Percentiles rank a stretch among this genome's conserved stretches.
phyloP scores from a whole-genome alignment of 768 basidiomycete species.

The Hydnomerulius pinastri region DNA sequence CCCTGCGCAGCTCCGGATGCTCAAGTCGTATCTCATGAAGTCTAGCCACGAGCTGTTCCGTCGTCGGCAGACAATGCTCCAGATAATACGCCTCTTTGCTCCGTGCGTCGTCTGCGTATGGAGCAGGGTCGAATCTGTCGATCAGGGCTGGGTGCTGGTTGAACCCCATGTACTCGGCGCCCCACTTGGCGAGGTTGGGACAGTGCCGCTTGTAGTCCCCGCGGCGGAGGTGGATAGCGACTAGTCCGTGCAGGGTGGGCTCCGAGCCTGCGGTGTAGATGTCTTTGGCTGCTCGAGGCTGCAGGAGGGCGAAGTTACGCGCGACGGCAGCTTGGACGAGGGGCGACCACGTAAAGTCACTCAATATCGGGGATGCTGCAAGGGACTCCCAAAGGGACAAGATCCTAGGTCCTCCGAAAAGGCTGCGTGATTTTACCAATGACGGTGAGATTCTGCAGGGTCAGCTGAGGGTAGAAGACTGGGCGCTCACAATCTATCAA shows the following conservation, averaged over 20 bases:
- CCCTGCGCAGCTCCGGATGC: constrained; percentile 30
- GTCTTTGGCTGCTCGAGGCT: constrained; percentile 30
- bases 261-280: constrained; percentile 17
- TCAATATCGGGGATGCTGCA: constrained; percentile 48
- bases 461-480: neutral
- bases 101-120: constrained; percentile 10
- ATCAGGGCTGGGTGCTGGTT: constrained; percentile 42
- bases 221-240: constrained; percentile 55
- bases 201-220: constrained; percentile 61
- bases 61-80: constrained; percentile 45
- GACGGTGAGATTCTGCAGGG: neutral
- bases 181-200: constrained; percentile 45
- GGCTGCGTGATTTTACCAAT: constrained; percentile 27
- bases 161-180: constrained; percentile 45
- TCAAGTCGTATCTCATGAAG: constrained; percentile 38
- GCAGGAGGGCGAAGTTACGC: constrained; percentile 48
- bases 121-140: constrained; percentile 38
- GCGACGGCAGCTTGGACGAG: constrained; percentile 51
- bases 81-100: constrained; percentile 37
- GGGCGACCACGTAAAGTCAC: constrained; percentile 54
- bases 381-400: constrained; percentile 47
- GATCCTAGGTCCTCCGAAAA: constrained; percentile 46
- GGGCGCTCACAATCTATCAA: constrained; percentile 48
- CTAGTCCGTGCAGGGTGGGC: constrained; percentile 40
- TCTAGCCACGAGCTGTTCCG: constrained; percentile 41